A percentile compares a stretch with the other conserved stretches of the same genome.
Conservation (phyloP, 768 basidiomycete genomes). For the Trametes cubensis region DNA sequence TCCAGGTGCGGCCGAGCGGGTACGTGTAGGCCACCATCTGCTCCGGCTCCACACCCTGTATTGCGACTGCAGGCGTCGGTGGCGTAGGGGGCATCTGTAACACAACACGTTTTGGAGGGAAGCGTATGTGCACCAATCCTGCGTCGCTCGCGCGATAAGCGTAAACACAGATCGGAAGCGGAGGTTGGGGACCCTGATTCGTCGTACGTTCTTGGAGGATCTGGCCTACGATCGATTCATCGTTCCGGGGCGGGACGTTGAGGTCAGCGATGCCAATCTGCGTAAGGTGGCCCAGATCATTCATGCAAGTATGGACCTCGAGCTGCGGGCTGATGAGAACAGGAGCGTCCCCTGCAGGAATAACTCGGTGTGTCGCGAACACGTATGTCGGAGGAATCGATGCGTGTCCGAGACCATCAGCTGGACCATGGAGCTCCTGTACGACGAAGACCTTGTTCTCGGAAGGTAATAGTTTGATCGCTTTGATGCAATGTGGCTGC, state of each 20-base stretch:
- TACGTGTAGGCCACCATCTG: slow-evolving; percentile 3
- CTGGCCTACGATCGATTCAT: slow-evolving; percentile 12
- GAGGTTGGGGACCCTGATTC: background rate
- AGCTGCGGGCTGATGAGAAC: background rate
- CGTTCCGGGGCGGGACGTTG: slow-evolving; percentile 4
- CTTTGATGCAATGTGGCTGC: slow-evolving; percentile 18
- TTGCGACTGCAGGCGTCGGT: background rate
- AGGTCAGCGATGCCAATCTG: slow-evolving; percentile 21
- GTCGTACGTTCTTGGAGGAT: background rate
- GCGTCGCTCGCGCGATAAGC: background rate
- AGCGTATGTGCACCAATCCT: slow-evolving; percentile 11
- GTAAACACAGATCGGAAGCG: slow-evolving; percentile 12
- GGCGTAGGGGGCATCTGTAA: slow-evolving; percentile 6
- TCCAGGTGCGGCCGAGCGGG: slow-evolving; percentile 2
- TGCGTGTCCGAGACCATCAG: background rate
- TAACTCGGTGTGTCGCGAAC: slow-evolving; percentile 24
- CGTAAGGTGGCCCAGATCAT: slow-evolving; percentile 6
- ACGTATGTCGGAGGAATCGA: background rate
- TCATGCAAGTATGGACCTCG: background rate
- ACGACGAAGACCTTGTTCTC: slow-evolving; percentile 30
- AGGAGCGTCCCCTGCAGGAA: slow-evolving; percentile 14
- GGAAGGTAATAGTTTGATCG: slow-evolving; percentile 25
- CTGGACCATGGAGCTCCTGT: slow-evolving; percentile 17
- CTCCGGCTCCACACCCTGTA: background rate
- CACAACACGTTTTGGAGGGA: slow-evolving; percentile 14